Evolutionary conservation across 2,329 filamentous ascomycete species (phyloP).

Genomic region (Diaporthe humulicola): DNA sequence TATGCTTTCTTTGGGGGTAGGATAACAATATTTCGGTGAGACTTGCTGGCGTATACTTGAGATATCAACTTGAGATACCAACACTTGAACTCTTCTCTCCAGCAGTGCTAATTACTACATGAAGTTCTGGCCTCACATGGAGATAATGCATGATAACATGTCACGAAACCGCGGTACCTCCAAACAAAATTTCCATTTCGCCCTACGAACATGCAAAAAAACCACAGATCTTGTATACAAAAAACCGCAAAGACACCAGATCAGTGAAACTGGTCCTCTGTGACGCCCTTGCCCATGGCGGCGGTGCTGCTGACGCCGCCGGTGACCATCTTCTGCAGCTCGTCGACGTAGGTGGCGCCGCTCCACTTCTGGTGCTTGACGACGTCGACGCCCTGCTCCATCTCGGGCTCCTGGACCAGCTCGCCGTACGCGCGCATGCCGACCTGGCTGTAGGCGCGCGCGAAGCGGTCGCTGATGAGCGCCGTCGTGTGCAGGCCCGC

Average conservation of each 20-base stretch:
- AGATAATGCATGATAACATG: not conserved
- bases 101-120: too few species aligned
- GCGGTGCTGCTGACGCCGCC: slow-evolving; percentile 92
- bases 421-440: slow-evolving; percentile 98
- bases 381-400: slow-evolving; percentile 89
- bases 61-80: too few species aligned
- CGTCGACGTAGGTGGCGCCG: slow-evolving; percentile 94
- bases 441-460: slow-evolving; percentile 81
- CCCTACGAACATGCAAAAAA: not conserved
- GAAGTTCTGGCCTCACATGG: too few species aligned
- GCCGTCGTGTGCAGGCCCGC: slow-evolving; percentile 96
- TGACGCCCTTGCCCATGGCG: slow-evolving; percentile 98
- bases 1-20: too few species aligned
- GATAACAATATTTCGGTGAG: too few species aligned
- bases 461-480: slow-evolving; percentile 90
- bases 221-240: not conserved
- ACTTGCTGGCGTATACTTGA: too few species aligned
- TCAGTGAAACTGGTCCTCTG: slow-evolving; percentile 93
- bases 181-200: not conserved
- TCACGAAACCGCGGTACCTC: not conserved
- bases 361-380: slow-evolving; percentile 99
- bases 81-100: too few species aligned
- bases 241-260: not conserved
- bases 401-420: slow-evolving; percentile 97
- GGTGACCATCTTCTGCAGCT: slow-evolving; percentile 96